These are phyloP conservation scores for Fagus crenata DNA, from an alignment of 306 rosid genomes.

Conservation along the genomic window DNA sequence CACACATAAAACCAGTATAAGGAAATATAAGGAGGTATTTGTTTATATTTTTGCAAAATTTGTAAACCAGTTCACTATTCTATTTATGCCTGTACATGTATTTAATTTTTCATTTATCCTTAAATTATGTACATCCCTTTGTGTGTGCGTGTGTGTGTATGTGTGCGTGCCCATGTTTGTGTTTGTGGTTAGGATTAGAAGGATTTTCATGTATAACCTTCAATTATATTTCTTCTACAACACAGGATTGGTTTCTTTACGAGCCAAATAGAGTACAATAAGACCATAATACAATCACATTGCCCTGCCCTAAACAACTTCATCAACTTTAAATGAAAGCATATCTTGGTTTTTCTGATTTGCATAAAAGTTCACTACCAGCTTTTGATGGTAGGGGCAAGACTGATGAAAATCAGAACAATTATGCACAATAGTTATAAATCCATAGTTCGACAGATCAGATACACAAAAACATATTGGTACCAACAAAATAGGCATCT, in stretches of 20 bases:
- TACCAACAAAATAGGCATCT: not conserved
- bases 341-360: not conserved
- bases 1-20: slow-evolving; percentile 13
- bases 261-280: not conserved
- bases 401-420: not conserved
- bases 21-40: not conserved
- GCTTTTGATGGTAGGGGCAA: not conserved
- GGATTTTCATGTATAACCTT: not conserved
- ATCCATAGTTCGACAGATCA: not conserved
- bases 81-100: not conserved
- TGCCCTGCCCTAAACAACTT: not conserved
- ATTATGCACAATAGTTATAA: not conserved
- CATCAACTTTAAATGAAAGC: not conserved
- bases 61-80: not conserved
- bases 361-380: not conserved
- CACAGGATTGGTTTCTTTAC: not conserved
- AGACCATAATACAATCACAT: not conserved
- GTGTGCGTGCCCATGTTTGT: too few relatives aligned
- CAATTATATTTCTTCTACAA: not conserved
- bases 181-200: too few relatives aligned
- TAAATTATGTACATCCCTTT: not conserved
- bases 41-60: not conserved
- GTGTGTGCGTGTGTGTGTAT: too few relatives aligned
- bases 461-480: not conserved
- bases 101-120: not conserved